Evolutionary conservation across 306 rosid species (phyloP).

Genomic region (Lagenaria siceraria): DNA sequence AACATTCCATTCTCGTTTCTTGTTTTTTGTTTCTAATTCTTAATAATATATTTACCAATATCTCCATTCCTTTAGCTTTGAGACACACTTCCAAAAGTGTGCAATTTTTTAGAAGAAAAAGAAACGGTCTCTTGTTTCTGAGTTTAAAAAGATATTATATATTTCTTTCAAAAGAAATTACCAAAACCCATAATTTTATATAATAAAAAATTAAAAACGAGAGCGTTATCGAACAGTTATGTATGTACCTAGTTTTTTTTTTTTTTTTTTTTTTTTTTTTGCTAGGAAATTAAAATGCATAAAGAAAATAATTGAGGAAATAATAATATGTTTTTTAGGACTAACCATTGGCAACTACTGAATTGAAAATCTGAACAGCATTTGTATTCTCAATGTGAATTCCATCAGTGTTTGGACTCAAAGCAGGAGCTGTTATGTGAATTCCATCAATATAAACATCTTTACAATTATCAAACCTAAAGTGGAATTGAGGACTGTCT

Average conservation of each 20-base stretch:
- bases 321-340: neutral
- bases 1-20: neutral
- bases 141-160: neutral
- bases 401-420: slow-evolving; percentile 92
- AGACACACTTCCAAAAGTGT: neutral
- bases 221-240: neutral
- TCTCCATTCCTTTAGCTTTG: neutral
- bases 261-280: no score
- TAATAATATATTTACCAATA: neutral
- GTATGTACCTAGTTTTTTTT: no score
- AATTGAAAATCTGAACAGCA: slow-evolving; percentile 52
- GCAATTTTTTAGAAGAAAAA: neutral
- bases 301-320: neutral
- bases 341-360: slow-evolving; percentile 72
- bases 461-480: slow-evolving; percentile 62
- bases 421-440: slow-evolving; percentile 56
- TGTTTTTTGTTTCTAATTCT: neutral
- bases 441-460: slow-evolving; percentile 53
- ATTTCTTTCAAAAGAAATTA: no score
- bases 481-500: slow-evolving; percentile 75
- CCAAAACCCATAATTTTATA: no score
- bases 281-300: neutral
- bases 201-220: neutral
- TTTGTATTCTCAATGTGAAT: slow-evolving; percentile 81
- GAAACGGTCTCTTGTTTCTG: neutral